Percentiles rank a stretch among this genome's conserved stretches.
Conservation (phyloP, 2,329 filamentous ascomycete genomes). For the Colletotrichum cuscutae region DNA sequence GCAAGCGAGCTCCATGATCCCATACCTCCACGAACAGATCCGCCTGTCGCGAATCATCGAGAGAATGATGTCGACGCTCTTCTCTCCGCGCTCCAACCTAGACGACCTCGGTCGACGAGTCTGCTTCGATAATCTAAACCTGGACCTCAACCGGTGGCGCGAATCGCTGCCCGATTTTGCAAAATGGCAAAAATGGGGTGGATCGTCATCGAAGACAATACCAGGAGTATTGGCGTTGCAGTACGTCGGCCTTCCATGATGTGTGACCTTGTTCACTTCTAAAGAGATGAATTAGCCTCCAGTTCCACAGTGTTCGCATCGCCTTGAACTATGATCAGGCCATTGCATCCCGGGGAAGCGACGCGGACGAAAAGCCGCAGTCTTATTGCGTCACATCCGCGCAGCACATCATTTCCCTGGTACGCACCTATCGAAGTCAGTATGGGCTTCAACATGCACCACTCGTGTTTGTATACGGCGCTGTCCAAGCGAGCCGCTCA, state of each 20-base stretch:
- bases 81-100: constrained; percentile 6
- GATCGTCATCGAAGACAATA: constrained; percentile 27
- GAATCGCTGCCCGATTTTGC: constrained; percentile 34
- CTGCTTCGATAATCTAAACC: constrained; percentile 35
- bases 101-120: constrained; percentile 16
- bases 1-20: constrained; percentile 29
- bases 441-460: constrained; percentile 38
- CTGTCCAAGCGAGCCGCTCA: constrained; percentile 37
- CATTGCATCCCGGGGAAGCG: neutral
- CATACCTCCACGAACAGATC: constrained; percentile 38
- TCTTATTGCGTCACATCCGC: constrained; percentile 37
- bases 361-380: constrained; percentile 9
- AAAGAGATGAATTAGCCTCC: neutral
- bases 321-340: constrained; percentile 39
- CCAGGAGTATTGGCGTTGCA: constrained; percentile 36
- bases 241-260: constrained; percentile 22
- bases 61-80: constrained; percentile 37
- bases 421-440: constrained; percentile 38
- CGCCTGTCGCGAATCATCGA: constrained; percentile 37
- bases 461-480: constrained; percentile 39
- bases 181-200: constrained; percentile 39
- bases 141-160: constrained; percentile 38
- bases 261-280: no score
- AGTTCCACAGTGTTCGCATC: constrained; percentile 40
- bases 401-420: constrained; percentile 36